Percentiles rank a stretch among this genome's conserved stretches.
Evolutionary conservation across 805 yeast species (phyloP).

Genomic region (Lipomyces orientalis): DNA sequence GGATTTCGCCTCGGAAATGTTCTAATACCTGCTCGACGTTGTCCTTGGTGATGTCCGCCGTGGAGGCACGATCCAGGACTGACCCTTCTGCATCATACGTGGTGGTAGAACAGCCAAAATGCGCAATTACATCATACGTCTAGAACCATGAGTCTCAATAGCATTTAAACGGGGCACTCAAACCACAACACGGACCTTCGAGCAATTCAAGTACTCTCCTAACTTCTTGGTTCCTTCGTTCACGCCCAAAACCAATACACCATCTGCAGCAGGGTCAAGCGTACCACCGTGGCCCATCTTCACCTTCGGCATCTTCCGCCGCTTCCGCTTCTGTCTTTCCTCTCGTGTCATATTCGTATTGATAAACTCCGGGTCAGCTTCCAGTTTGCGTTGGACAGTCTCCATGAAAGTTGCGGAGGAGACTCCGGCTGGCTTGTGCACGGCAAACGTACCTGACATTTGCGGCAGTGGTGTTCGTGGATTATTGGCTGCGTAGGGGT

Average conservation of each 20-base stretch:
- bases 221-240: constrained; percentile 88
- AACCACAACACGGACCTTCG: constrained; percentile 54
- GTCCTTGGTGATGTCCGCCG: constrained; percentile 62
- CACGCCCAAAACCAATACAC: constrained; percentile 87
- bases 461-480: constrained; percentile 2
- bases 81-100: constrained; percentile 95
- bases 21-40: constrained; percentile 56
- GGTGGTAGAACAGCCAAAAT: constrained; percentile 88
- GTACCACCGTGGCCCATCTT: constrained; percentile 99
- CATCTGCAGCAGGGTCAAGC: constrained; percentile 93
- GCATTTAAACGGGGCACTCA: background rate
- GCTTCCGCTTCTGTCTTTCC: constrained; percentile 53
- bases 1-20: constrained; percentile 78
- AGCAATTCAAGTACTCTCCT: constrained; percentile 71
- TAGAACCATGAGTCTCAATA: constrained; percentile 1
- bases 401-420: constrained; percentile 77
- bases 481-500: background rate
- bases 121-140: constrained; percentile 76
- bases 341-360: constrained; percentile 50
- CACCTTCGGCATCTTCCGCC: constrained; percentile 50
- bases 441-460: constrained; percentile 94
- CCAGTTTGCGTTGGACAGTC: constrained; percentile 66
- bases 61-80: constrained; percentile 62
- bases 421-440: constrained; percentile 85
- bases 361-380: constrained; percentile 63